Percentiles rank a stretch among this genome's conserved stretches.
These are phyloP conservation scores for Populus pruinosa DNA, from an alignment of 345 rosid genomes.

Conservation along the genomic window DNA sequence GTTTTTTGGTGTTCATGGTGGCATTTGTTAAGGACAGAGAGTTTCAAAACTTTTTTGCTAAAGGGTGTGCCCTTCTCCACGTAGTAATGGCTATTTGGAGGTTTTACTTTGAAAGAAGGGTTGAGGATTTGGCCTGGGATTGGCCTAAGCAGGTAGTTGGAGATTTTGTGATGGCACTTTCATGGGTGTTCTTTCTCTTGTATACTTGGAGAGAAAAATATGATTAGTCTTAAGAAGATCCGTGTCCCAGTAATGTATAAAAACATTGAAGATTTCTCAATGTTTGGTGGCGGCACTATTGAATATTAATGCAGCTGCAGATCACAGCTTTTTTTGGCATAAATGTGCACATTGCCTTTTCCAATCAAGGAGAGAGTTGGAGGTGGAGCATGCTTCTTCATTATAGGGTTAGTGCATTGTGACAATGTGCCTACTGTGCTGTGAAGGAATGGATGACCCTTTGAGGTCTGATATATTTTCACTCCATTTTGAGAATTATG, in stretches of 20 bases:
- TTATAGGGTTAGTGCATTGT: too few species aligned
- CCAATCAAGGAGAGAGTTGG: too few species aligned
- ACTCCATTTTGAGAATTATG: too few species aligned
- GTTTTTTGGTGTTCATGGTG: constrained; percentile 40
- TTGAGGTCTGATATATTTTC: too few species aligned
- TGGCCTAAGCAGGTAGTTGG: constrained; percentile 44
- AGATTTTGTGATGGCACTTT: constrained; percentile 36
- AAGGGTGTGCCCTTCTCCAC: constrained; percentile 39
- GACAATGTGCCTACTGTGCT: too few species aligned
- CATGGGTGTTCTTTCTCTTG: constrained; percentile 41
- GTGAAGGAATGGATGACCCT: too few species aligned
- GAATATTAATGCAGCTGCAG: background rate
- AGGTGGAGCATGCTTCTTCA: too few species aligned
- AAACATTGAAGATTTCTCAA: background rate
- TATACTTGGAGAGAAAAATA: constrained; percentile 42
- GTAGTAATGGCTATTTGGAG: constrained; percentile 46
- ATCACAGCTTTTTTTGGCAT: background rate
- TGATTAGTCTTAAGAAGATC: constrained; percentile 12
- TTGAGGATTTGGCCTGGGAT: constrained; percentile 44
- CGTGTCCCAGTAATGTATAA: background rate
- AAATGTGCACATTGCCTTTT: too few species aligned
- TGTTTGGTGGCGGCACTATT: background rate
- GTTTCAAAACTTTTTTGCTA: constrained; percentile 41
- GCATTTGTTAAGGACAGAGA: constrained; percentile 34
- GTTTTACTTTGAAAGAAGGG: constrained; percentile 30